Conservation (phyloP, 2,329 filamentous ascomycete genomes). For the Ascochyta lentis region DNA sequence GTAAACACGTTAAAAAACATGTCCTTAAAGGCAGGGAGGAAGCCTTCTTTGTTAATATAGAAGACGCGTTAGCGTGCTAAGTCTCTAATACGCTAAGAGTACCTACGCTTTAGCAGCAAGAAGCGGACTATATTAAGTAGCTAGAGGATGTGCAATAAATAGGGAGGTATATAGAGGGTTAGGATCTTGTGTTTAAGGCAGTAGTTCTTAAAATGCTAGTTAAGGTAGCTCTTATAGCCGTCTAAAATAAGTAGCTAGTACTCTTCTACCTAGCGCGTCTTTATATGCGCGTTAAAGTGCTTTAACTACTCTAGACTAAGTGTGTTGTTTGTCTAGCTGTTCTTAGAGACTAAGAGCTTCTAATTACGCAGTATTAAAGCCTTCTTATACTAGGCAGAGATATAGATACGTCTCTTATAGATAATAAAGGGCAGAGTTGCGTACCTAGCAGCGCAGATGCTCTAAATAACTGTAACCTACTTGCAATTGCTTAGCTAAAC, state of each 20-base stretch:
- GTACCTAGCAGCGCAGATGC: conserved; percentile 14
- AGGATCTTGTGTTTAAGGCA: neutral
- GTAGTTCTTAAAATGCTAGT: neutral
- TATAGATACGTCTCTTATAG: conserved; percentile 20
- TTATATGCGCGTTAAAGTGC: neutral
- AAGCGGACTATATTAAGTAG: no score
- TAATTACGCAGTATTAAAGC: neutral
- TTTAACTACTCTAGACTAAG: neutral
- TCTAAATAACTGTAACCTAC: conserved; percentile 21
- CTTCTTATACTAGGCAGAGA: conserved; percentile 30
- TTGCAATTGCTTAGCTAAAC: conserved; percentile 19
- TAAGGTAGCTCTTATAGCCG: neutral
- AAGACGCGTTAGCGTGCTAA: no score
- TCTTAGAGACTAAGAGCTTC: neutral
- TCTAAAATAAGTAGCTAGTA: neutral
- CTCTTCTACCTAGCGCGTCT: neutral
- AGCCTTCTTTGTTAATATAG: no score
- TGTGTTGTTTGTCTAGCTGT: neutral
- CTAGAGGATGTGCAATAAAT: no score
- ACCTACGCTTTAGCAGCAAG: no score
- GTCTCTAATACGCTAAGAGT: no score
- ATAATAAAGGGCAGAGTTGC: conserved; percentile 18
- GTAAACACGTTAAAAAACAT: no score
- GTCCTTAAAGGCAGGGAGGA: no score
- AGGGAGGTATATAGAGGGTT: no score